phyloP scores from a whole-genome alignment of 345 rosid species.

The Camelina neglecta region DNA sequence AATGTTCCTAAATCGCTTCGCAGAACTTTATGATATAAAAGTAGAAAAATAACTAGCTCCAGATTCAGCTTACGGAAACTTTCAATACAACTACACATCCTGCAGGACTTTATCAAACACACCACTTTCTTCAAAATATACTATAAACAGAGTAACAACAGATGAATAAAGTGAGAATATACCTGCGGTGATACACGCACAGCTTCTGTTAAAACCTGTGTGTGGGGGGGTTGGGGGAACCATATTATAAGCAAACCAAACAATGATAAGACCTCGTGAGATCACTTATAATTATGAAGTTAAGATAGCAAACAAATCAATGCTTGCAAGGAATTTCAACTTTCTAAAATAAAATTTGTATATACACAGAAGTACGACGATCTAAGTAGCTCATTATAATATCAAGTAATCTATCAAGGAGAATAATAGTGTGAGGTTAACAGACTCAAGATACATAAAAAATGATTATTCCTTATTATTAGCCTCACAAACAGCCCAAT shows the following conservation, averaged over 20 bases:
- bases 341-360: slow-evolving; percentile 4
- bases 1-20: neutral
- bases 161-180: slow-evolving; percentile 22
- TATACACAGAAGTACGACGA: neutral
- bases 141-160: slow-evolving; percentile 16
- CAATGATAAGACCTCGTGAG: neutral
- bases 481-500: slow-evolving; percentile 26
- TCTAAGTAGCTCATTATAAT: slow-evolving; percentile 11
- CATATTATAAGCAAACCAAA: slow-evolving; percentile 32
- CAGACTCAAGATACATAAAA: slow-evolving; percentile 23
- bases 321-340: neutral
- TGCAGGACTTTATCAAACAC: slow-evolving; percentile 4
- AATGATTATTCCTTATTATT: slow-evolving; percentile 15
- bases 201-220: slow-evolving; percentile 92
- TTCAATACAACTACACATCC: slow-evolving; percentile 21
- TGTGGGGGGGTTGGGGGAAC: slow-evolving; percentile 37
- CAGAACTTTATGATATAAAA: slow-evolving; percentile 19
- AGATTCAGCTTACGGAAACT: slow-evolving; percentile 23
- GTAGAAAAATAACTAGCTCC: slow-evolving; percentile 25
- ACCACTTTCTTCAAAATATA: slow-evolving; percentile 24
- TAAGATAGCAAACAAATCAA: slow-evolving; percentile 21
- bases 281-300: slow-evolving; percentile 16
- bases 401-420: slow-evolving; percentile 6
- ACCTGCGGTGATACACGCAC: slow-evolving; percentile 90
- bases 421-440: slow-evolving; percentile 12